Conservation (phyloP, 2,329 filamentous ascomycete genomes). For the Fusarium begoniae region DNA sequence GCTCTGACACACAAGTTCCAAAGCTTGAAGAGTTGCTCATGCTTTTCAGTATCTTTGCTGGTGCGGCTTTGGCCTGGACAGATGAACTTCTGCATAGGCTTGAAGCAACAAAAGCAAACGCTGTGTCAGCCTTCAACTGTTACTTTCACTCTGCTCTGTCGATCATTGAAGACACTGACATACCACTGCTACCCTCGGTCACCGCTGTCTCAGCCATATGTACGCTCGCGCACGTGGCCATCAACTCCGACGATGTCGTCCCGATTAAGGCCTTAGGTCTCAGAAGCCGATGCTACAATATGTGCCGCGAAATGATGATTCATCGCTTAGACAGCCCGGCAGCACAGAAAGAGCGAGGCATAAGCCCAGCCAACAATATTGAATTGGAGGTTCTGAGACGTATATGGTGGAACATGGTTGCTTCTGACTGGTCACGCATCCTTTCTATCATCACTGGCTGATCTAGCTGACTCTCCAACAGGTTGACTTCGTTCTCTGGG, state of each 20-base stretch:
- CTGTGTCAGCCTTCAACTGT: not conserved
- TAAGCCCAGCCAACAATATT: not conserved
- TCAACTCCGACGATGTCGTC: not conserved
- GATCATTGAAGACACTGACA: not conserved
- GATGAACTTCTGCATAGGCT: not conserved
- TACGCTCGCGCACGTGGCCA: not conserved
- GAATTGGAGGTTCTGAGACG: not conserved
- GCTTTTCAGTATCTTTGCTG: slow-evolving; percentile 1
- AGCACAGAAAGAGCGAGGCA: not conserved
- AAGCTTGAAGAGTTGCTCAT: not conserved
- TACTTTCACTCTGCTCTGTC: not conserved
- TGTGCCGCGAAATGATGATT: slow-evolving; percentile 3
- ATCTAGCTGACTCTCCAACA: not conserved
- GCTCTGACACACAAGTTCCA: rapidly evolving
- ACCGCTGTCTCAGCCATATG: not conserved
- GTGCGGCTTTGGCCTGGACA: not conserved
- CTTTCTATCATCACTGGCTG: rapidly evolving
- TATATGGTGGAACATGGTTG: slow-evolving; percentile 6
- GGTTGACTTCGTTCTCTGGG: not conserved
- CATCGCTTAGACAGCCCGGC: not conserved
- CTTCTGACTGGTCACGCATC: not conserved
- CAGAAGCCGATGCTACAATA: not conserved
- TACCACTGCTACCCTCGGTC: not conserved
- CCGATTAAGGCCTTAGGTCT: not conserved
- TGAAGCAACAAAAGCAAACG: not conserved